Evolutionary conservation across 805 yeast species (phyloP).

Genomic region (Saccharomyces paradoxus): DNA sequence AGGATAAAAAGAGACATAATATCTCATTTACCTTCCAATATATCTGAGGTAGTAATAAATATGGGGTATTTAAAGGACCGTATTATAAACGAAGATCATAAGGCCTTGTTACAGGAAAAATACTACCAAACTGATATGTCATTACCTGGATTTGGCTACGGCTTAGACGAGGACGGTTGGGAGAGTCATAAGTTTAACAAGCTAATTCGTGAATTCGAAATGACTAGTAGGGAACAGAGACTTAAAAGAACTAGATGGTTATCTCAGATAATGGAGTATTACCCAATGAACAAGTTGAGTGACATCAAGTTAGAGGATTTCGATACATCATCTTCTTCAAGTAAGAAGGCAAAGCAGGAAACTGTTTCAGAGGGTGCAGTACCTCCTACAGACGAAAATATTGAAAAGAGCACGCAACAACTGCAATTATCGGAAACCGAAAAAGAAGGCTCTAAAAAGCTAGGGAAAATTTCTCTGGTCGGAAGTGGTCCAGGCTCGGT

Average conservation of each 20-base stretch:
- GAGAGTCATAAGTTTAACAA: constrained; percentile 52
- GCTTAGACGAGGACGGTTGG: constrained; percentile 60
- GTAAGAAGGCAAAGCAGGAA: background rate
- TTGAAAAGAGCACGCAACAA: background rate
- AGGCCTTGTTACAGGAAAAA: constrained; percentile 21
- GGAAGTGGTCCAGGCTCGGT: constrained; percentile 94
- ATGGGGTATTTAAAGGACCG: constrained; percentile 57
- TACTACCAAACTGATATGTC: constrained; percentile 13
- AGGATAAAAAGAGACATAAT: constrained; percentile 70
- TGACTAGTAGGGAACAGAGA: constrained; percentile 44
- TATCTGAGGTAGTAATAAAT: constrained; percentile 59
- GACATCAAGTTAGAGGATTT: constrained; percentile 43
- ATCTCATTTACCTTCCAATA: constrained; percentile 54
- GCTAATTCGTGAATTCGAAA: constrained; percentile 52
- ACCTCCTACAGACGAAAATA: background rate
- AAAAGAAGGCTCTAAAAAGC: constrained; percentile 1
- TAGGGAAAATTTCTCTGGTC: constrained; percentile 68
- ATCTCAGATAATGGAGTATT: constrained; percentile 84
- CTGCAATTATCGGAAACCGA: background rate
- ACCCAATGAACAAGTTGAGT: constrained; percentile 62
- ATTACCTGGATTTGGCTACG: constrained; percentile 27
- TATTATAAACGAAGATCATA: constrained; percentile 46
- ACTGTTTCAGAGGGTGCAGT: background rate
- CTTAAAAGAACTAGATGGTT: constrained; percentile 72
- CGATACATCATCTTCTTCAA: constrained; percentile 3